Percentiles rank a stretch among this genome's conserved stretches.
These are phyloP conservation scores for Nannochloropsis salina DNA, from an alignment of 108 stramenopile species.

Conservation along the genomic window DNA sequence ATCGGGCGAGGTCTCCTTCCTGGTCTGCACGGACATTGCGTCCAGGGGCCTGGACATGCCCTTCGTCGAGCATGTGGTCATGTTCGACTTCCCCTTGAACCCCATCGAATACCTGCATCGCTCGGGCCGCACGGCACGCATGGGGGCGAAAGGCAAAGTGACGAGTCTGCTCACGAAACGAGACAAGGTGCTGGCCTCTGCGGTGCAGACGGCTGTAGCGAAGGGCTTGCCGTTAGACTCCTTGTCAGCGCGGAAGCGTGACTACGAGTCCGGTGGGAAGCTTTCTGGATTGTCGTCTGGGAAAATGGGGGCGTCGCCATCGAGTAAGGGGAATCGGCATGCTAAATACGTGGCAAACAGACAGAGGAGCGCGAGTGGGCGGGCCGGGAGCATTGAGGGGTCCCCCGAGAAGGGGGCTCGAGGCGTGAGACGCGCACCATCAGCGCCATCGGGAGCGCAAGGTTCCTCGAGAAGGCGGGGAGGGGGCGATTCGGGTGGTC, in stretches of 20 bases:
- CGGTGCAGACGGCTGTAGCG: slow-evolving; percentile 46
- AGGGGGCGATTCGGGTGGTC: background rate
- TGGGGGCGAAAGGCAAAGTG: slow-evolving; percentile 43
- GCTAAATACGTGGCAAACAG: slow-evolving; percentile 14
- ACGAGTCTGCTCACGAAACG: slow-evolving; percentile 47
- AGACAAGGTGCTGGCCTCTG: slow-evolving; percentile 43
- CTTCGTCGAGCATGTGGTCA: slow-evolving; percentile 74
- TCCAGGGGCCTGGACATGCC: slow-evolving; percentile 81
- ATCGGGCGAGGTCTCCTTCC: slow-evolving; percentile 41
- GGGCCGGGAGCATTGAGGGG: background rate
- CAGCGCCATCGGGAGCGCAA: background rate
- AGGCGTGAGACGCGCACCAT: background rate
- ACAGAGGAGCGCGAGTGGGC: background rate
- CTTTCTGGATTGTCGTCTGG: slow-evolving; percentile 21
- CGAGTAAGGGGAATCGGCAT: slow-evolving; percentile 9
- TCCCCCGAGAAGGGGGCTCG: background rate
- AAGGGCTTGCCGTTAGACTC: slow-evolving; percentile 41
- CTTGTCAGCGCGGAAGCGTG: slow-evolving; percentile 44
- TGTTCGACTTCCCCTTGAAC: slow-evolving; percentile 86
- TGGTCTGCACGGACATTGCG: slow-evolving; percentile 81
- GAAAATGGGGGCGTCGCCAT: background rate
- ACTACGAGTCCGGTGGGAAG: slow-evolving; percentile 36
- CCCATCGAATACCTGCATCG: slow-evolving; percentile 81
- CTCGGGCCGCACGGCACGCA: slow-evolving; percentile 42
- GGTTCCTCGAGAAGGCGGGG: background rate